Percentiles rank a stretch among this genome's conserved stretches.
These are phyloP conservation scores for Tripterygium wilfordii DNA, from an alignment of 177 flowering plant genomes.

Conservation along the genomic window DNA sequence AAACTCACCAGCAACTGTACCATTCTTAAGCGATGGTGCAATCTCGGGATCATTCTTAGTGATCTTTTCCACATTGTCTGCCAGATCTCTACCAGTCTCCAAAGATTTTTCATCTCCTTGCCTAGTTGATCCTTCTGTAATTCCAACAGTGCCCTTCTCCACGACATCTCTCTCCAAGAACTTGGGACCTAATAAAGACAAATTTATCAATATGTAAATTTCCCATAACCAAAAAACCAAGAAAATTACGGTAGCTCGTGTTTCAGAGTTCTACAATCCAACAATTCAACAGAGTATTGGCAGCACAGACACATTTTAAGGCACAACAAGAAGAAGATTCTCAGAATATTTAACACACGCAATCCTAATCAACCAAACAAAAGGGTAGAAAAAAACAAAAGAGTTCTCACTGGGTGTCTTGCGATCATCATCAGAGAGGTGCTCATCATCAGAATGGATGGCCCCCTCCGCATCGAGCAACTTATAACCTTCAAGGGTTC, in stretches of 20 bases:
- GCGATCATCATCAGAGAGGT: constrained; percentile 43
- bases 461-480: constrained; percentile 19
- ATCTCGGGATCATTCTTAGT: constrained; percentile 3
- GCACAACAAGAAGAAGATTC: too few species aligned
- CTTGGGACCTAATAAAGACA: constrained; percentile 27
- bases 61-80: constrained; percentile 6
- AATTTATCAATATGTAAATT: constrained; percentile 2
- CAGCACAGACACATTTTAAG: too few species aligned
- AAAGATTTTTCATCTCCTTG: constrained; percentile 61
- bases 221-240: not conserved
- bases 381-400: not conserved
- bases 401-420: constrained; percentile 36
- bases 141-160: constrained; percentile 21
- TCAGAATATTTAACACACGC: too few species aligned
- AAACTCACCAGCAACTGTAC: constrained; percentile 25
- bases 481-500: constrained; percentile 54
- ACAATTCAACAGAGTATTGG: not conserved
- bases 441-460: constrained; percentile 38
- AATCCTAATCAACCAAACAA: constrained; percentile 1
- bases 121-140: constrained; percentile 24
- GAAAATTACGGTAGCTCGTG: too few species aligned
- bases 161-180: constrained; percentile 12
- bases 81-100: constrained; percentile 39
- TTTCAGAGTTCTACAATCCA: too few species aligned
- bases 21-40: constrained; percentile 5